Evolutionary conservation across 1,284 basidiomycete genomes (phyloP), one percentile per base, ranked within the genome.

Genomic region (Austroboletus niveus): DNA sequence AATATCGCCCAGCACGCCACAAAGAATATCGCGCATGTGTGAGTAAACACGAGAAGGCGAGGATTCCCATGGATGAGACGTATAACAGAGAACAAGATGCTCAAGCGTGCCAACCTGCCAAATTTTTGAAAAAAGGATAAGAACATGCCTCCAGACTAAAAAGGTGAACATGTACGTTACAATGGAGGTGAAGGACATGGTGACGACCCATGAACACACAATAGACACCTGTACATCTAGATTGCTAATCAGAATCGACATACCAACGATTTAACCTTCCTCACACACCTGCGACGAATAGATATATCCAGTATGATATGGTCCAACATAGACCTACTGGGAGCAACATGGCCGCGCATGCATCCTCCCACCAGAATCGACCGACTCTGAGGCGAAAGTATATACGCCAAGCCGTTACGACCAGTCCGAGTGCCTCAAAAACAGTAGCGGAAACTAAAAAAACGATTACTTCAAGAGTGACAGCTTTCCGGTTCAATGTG

Each of bases 331-430:
- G 24, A 22, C 52, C 24, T 14, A 32, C 34, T 11, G n/a, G 11
- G 38, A 53, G 29, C 24, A 57, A 12, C 15, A 45, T 17, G 38
- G 38, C 46, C n/a, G 46, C 53, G 24, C 27, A 58, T 8, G 42
- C 46, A 27, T 56, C 55, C 32, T 56, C 55, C 55, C 55, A 56
- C 55, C 56, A 56, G 38, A 56, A 58, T 8, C 55, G 56, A 38
- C 17, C 12, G 9, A 56, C 58, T 38, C 31, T 43, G 38, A 56
- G 22, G 29, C 55, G 56, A n/a, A 58, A 35, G 34, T 41, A 50
- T 41, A 56, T 38, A 8, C 55, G 45, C 46, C 57, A 58, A 2
- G 36, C 35, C 20, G 56, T 56, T 15, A 58, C 45, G 9, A 48
- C 20, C 4, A 56, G 17, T 10, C 56, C 56, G 22, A 56, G 27